A percentile compares a stretch with the other conserved stretches of the same genome.
Conservation (phyloP, 2,329 filamentous ascomycete genomes). For the Camillea tinctor region DNA sequence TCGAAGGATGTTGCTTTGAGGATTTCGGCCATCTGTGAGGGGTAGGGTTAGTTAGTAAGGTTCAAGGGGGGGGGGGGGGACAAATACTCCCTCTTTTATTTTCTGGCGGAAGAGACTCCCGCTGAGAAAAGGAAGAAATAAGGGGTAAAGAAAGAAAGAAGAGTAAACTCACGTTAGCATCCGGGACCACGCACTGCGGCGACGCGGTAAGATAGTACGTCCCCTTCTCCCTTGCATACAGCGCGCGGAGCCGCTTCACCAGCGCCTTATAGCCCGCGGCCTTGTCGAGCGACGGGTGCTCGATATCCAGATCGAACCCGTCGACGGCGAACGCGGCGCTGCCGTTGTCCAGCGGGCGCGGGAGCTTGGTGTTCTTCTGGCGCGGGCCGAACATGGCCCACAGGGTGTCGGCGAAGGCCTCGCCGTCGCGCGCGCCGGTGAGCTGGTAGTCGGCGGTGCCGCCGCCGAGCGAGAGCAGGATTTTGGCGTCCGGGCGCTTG, state of each 20-base stretch:
- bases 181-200: conserved; percentile 46
- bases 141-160: no score
- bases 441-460: conserved; percentile 36
- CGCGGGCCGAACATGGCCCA: conserved; percentile 42
- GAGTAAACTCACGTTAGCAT: conserved; percentile 25
- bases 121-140: no score
- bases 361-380: conserved; percentile 32
- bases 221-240: conserved; percentile 20
- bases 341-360: conserved; percentile 30
- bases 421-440: conserved; percentile 36
- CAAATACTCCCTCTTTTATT: no score
- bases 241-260: conserved; percentile 23
- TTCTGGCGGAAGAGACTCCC: no score
- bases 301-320: conserved; percentile 34
- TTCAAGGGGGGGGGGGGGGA: background rate
- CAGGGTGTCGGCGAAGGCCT: conserved; percentile 35
- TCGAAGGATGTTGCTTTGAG: conserved; percentile 34
- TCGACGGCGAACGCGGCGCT: conserved; percentile 27
- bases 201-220: conserved; percentile 42
- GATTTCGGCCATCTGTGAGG: conserved; percentile 18
- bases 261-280: conserved; percentile 33
- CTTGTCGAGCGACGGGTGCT: conserved; percentile 31
- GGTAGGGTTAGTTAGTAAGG: no score
- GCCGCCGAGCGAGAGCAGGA: conserved; percentile 42
- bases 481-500: conserved; percentile 36